A percentile compares a stretch with the other conserved stretches of the same genome.
Evolutionary conservation across 1,284 basidiomycete species (phyloP).

Genomic region (Irpex rosettiformis): DNA sequence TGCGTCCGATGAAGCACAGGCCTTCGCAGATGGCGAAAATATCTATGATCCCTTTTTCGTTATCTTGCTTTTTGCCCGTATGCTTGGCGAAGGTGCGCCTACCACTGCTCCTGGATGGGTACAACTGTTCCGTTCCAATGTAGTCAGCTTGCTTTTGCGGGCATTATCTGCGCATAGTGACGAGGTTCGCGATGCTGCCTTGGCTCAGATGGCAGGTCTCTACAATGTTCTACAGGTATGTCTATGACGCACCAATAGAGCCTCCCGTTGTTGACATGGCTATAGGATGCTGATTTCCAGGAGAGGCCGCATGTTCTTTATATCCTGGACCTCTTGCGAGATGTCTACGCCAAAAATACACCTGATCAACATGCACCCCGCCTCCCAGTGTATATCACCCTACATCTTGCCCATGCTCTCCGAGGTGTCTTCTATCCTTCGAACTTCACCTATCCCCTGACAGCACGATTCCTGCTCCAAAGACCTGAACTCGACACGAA

Average conservation of each 20-base stretch:
- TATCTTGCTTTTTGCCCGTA: slow-evolving; percentile 62
- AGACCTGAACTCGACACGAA: slow-evolving; percentile 68
- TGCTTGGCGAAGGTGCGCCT: slow-evolving; percentile 55
- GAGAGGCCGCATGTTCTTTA: slow-evolving; percentile 79
- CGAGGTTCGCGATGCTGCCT: slow-evolving; percentile 54
- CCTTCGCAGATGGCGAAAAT: slow-evolving; percentile 29
- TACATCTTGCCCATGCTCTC: slow-evolving; percentile 80
- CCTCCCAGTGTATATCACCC: slow-evolving; percentile 73
- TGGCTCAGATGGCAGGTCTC: slow-evolving; percentile 50
- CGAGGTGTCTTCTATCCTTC: slow-evolving; percentile 76
- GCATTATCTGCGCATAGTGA: slow-evolving; percentile 69
- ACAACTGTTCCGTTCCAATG: slow-evolving; percentile 80
- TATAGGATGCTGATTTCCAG: slow-evolving; percentile 66
- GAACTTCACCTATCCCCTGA: slow-evolving; percentile 77
- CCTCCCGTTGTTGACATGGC: neutral
- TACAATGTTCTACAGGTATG: slow-evolving; percentile 54
- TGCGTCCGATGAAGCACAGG: slow-evolving; percentile 29
- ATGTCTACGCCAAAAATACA: slow-evolving; percentile 43
- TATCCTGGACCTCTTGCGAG: slow-evolving; percentile 71
- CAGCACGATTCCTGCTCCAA: slow-evolving; percentile 82
- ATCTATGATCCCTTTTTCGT: slow-evolving; percentile 86
- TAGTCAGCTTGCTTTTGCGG: slow-evolving; percentile 72
- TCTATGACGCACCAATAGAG: slow-evolving; percentile 15
- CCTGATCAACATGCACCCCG: slow-evolving; percentile 38
- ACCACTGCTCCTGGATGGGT: slow-evolving; percentile 77